Base-by-base conservation (phyloP, 177 flowering plant genomes). In the Vitis hybrid region DNA sequence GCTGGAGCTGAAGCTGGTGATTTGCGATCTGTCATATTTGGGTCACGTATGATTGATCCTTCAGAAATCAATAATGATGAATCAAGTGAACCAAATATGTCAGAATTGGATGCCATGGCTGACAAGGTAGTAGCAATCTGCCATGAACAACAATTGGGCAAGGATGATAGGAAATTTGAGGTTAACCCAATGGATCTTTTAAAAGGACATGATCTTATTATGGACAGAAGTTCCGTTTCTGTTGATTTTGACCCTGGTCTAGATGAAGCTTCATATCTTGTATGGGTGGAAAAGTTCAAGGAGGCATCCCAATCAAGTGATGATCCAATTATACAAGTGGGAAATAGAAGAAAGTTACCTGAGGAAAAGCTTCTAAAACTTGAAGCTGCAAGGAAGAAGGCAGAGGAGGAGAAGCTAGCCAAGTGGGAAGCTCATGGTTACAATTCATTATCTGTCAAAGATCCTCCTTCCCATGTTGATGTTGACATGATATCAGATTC, bases 351-450 rank as follows among this genome's bases (percentile, higher is more conserved):
- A 76, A 72, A 65, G 32, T 71, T 76, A 58, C 76, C 83, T 18
- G 86, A 81, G 64, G 85, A 86, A 56, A 91, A 74, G 74, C 78
- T 69, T 67, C 67, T 66, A 50, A 84, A 79, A 68, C 80, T 77
- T 76, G 93, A 92, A 82, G 81, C 83, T 70, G 89, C 93, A 32
- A 86, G 75, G 72, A 90, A 83, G 74, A 88, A 90, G 74, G 90
- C 91, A 54, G 93, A 91, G 76, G 97, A 90, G 70, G 87, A 86
- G 78, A 95, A 86, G 75, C 55, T 86, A 52, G 70, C 90, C 0
- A 95, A 85, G 76, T 95, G 99, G 98, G 89, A 89, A 81, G 79
- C 89, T 67, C 89, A 80, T 72, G 98, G 97, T 66, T 91, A 93
- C 72, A 80, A 77, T 51, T 93, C 99, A 32, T 68, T 90, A 58